These are phyloP conservation scores for Harringtonia lauricola DNA, from an alignment of 2,329 filamentous ascomycete genomes.

Conservation along the genomic window DNA sequence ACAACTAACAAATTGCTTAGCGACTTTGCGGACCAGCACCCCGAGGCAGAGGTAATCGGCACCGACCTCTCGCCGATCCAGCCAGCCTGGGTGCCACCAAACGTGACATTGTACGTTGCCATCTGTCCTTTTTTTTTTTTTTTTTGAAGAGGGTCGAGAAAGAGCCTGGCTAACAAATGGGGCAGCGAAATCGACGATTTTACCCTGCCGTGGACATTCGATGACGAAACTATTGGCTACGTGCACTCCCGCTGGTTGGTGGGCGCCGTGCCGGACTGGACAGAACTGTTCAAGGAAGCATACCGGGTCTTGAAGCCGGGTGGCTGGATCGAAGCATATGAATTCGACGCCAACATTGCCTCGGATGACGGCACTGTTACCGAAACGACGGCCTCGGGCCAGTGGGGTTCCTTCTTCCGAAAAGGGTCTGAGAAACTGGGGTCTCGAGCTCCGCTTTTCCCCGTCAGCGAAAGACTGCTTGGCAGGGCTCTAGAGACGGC, in stretches of 20 bases:
- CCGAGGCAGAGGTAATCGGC: background rate
- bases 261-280: slow-evolving; percentile 41
- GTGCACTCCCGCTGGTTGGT: slow-evolving; percentile 43
- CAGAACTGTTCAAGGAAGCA: slow-evolving; percentile 34
- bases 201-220: slow-evolving; percentile 36
- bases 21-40: slow-evolving; percentile 1
- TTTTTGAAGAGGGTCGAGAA: background rate
- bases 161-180: too few species aligned
- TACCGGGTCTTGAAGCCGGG: slow-evolving; percentile 41
- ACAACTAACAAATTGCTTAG: background rate
- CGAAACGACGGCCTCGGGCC: slow-evolving; percentile 11
- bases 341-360: slow-evolving; percentile 8
- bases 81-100: background rate
- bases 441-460: background rate
- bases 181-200: slow-evolving; percentile 45
- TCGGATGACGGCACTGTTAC: slow-evolving; percentile 16
- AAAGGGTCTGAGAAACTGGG: slow-evolving; percentile 9
- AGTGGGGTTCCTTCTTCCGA: slow-evolving; percentile 11
- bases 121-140: background rate
- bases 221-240: slow-evolving; percentile 38
- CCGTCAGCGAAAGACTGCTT: background rate
- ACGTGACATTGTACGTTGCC: background rate
- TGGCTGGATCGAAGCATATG: slow-evolving; percentile 22
- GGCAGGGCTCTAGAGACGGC: background rate
- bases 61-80: too few species aligned